Evolutionary conservation across 352 stramenopile species (phyloP).

Genomic region (Phytophthora hybrid): DNA sequence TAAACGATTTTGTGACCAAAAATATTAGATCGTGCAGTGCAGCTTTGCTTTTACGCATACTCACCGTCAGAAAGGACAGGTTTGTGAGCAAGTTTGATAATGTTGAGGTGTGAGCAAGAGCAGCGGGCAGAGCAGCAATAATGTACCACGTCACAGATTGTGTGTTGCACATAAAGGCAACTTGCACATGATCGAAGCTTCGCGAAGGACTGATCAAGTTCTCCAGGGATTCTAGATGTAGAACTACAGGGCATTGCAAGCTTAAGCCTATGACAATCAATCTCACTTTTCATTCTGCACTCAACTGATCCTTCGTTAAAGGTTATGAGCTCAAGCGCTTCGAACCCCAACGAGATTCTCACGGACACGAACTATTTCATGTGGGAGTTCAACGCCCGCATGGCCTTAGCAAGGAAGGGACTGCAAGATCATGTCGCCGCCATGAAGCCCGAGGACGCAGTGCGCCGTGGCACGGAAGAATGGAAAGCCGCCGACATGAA

Average conservation of each 20-base stretch:
- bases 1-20: too few species aligned
- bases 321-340: conserved; percentile 27
- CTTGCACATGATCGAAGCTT: not conserved
- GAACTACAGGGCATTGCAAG: too few species aligned
- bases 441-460: conserved; percentile 20
- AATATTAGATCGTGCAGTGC: too few species aligned
- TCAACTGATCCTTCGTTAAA: not conserved
- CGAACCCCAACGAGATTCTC: conserved; percentile 20
- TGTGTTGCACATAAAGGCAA: not conserved
- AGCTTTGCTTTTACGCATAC: too few species aligned
- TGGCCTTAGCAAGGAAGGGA: conserved; percentile 24
- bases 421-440: conserved; percentile 13
- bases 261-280: not conserved
- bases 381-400: conserved; percentile 29
- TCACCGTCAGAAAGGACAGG: too few species aligned
- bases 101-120: not conserved
- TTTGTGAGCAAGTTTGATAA: too few species aligned
- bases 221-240: too few species aligned
- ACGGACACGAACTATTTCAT: conserved; percentile 24
- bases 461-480: conserved; percentile 10
- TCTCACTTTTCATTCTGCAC: conserved; percentile 5
- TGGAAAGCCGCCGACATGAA: conserved; percentile 23
- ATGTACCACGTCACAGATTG: not conserved
- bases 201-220: too few species aligned
- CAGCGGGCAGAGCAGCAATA: too few species aligned